A percentile compares a stretch with the other conserved stretches of the same genome.
These are phyloP conservation scores for Cyclanthera cordifolia DNA, from an alignment of 306 rosid genomes.

Conservation along the genomic window DNA sequence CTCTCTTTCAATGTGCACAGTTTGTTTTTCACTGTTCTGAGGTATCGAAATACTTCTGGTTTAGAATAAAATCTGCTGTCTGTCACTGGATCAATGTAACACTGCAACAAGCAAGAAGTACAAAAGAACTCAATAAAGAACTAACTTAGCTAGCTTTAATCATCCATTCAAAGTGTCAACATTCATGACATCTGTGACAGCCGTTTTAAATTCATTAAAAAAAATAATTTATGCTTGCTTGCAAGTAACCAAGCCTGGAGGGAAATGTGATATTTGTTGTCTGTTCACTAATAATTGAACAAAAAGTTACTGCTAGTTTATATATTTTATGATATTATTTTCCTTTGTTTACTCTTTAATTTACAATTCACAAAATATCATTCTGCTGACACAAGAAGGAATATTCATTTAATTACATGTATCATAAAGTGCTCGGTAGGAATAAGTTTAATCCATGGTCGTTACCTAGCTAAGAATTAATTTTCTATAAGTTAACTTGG, in stretches of 20 bases:
- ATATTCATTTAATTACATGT: neutral
- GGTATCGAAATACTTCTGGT: constrained; percentile 67
- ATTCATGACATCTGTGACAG: neutral
- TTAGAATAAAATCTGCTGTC: constrained; percentile 68
- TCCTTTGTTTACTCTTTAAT: neutral
- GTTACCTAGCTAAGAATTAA: too few species aligned
- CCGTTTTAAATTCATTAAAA: constrained; percentile 2
- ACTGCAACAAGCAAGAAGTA: constrained; percentile 35
- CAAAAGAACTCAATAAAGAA: constrained; percentile 9
- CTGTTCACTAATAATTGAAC: neutral
- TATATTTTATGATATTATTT: neutral
- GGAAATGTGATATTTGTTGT: neutral
- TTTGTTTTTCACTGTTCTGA: constrained; percentile 32
- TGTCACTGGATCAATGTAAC: constrained; percentile 51
- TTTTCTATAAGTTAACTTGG: too few species aligned
- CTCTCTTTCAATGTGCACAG: constrained; percentile 22
- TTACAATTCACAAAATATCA: neutral
- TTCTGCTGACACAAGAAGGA: neutral
- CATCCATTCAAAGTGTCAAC: constrained; percentile 3
- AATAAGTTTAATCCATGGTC: too few species aligned
- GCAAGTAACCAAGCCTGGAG: neutral
- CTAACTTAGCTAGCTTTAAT: constrained; percentile 2
- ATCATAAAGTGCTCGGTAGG: neutral
- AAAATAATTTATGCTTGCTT: neutral
- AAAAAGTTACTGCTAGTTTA: neutral